Conservation (phyloP, 495 filamentous ascomycete genomes). For the Neurospora sp. region DNA sequence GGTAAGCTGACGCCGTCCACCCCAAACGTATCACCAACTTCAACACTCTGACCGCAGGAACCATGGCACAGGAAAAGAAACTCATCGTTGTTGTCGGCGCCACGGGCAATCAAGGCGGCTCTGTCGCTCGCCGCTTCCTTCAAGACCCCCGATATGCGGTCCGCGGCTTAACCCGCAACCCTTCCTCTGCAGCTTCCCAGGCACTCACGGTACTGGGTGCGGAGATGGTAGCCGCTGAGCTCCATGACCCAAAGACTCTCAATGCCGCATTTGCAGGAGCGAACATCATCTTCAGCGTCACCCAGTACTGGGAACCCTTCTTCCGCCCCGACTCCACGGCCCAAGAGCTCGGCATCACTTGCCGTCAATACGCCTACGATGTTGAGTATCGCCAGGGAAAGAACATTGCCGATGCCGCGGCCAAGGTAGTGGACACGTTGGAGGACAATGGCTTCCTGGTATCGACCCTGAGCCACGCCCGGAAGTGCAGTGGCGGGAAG, state of each 20-base stretch:
- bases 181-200: constrained; percentile 25
- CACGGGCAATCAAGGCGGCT: constrained; percentile 36
- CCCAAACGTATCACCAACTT: not conserved
- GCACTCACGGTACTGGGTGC: constrained; percentile 28
- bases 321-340: constrained; percentile 23
- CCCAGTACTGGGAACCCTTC: constrained; percentile 41
- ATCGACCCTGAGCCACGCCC: constrained; percentile 30
- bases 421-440: constrained; percentile 30
- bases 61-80: constrained; percentile 15
- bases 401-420: constrained; percentile 45
- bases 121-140: constrained; percentile 31
- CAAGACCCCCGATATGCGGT: constrained; percentile 23
- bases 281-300: constrained; percentile 40
- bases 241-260: constrained; percentile 31
- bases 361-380: constrained; percentile 36
- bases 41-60: not conserved
- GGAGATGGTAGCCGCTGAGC: constrained; percentile 34
- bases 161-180: constrained; percentile 39
- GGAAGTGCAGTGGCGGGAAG: constrained; percentile 26
- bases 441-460: constrained; percentile 36
- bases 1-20: not conserved
- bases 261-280: constrained; percentile 32
- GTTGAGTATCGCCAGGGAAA: constrained; percentile 41
- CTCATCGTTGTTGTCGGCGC: constrained; percentile 30
- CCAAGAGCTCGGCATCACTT: constrained; percentile 13